These are phyloP conservation scores for Huntiella omanensis DNA, from an alignment of 2,329 filamentous ascomycete species.

Conservation along the genomic window DNA sequence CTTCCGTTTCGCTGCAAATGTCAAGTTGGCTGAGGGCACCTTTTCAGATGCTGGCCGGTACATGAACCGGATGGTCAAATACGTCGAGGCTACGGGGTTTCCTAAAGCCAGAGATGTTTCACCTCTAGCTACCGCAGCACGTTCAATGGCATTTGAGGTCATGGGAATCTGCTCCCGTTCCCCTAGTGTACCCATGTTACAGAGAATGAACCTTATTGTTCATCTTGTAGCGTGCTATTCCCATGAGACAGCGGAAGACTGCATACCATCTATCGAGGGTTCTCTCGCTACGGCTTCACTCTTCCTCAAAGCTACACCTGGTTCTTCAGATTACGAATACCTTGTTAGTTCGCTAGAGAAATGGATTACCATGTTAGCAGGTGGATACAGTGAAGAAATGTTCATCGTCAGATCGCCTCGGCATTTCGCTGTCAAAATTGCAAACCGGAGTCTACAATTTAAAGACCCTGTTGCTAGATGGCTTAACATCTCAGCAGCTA, in stretches of 20 bases:
- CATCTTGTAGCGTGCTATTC: conserved; percentile 15
- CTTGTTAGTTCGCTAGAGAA: background rate
- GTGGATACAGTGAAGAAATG: too few relatives aligned
- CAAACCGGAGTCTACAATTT: conserved; percentile 72
- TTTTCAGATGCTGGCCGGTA: conserved; percentile 31
- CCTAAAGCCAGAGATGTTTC: too few relatives aligned
- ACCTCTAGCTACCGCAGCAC: too few relatives aligned
- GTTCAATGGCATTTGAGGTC: too few relatives aligned
- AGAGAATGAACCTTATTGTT: too few relatives aligned
- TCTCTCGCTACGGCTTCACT: conserved; percentile 54
- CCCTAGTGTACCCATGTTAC: too few relatives aligned
- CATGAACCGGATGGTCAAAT: too few relatives aligned
- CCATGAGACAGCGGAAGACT: conserved; percentile 56
- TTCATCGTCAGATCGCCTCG: conserved; percentile 19
- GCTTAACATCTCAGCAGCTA: conserved; percentile 71
- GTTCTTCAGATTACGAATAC: conserved; percentile 3
- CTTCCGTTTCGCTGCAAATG: conserved; percentile 67
- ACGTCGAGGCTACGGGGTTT: too few relatives aligned
- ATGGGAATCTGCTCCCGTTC: too few relatives aligned
- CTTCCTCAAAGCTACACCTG: conserved; percentile 22
- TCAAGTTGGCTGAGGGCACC: conserved; percentile 38
- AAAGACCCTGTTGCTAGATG: conserved; percentile 62
- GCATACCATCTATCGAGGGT: conserved; percentile 76
- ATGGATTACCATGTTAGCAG: too few relatives aligned
- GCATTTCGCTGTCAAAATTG: conserved; percentile 72